Percentiles rank a stretch among this genome's conserved stretches.
phyloP scores from a whole-genome alignment of 116 monocot genomes.

The Dioscorea cayenensis region DNA sequence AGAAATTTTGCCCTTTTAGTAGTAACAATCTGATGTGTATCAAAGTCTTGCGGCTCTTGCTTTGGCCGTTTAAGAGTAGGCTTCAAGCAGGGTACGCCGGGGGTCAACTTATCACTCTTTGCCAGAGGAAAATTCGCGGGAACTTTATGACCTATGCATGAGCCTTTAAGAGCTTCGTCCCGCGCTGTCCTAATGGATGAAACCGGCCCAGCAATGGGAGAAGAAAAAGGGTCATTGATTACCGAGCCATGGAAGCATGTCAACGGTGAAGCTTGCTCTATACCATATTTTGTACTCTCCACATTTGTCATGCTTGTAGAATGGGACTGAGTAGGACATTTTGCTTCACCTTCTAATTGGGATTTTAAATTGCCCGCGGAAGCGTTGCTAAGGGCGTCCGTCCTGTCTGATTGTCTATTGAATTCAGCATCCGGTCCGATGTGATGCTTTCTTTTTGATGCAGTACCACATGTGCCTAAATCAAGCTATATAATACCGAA shows the following conservation, averaged over 20 bases:
- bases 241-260: constrained; percentile 1
- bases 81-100: not conserved
- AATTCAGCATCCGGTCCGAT: not conserved
- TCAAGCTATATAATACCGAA: constrained; percentile 20
- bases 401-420: not conserved
- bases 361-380: constrained; percentile 1
- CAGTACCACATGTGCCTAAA: constrained; percentile 17
- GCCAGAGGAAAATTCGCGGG: not conserved
- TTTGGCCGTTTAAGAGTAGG: constrained; percentile 15
- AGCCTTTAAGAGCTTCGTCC: constrained; percentile 6
- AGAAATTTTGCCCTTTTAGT: not conserved
- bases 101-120: constrained; percentile 6
- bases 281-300: not conserved
- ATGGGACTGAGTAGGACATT: not conserved
- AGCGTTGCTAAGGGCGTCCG: not conserved
- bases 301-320: constrained; percentile 6
- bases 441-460: constrained; percentile 6
- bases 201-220: not conserved
- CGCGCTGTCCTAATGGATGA: constrained; percentile 1
- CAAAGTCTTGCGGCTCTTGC: constrained; percentile 1
- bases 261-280: not conserved
- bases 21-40: not conserved
- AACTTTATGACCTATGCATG: not conserved
- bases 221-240: constrained; percentile 6
- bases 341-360: constrained; percentile 1